Evolutionary conservation across 306 rosid genomes (phyloP).

Genomic region (Sicyos edulis): DNA sequence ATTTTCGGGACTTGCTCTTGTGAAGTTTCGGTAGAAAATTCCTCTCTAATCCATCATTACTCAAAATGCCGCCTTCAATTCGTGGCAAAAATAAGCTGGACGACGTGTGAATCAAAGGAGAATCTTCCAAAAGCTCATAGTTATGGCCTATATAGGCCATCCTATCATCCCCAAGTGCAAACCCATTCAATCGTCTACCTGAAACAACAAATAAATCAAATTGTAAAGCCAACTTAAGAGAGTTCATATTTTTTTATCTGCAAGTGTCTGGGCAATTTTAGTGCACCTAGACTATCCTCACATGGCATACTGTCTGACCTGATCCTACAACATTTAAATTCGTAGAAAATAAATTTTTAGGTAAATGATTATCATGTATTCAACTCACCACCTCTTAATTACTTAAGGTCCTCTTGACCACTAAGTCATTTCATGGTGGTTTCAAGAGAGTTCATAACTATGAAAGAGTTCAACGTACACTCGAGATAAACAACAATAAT

Average conservation of each 20-base stretch:
- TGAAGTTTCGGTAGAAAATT: conserved; percentile 40
- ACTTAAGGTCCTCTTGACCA: no score
- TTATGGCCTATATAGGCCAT: conserved; percentile 46
- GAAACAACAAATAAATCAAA: conserved; percentile 31
- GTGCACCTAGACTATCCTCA: no score
- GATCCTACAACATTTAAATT: no score
- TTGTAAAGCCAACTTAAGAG: conserved; percentile 6
- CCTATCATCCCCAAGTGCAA: conserved; percentile 54
- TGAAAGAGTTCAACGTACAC: conserved; percentile 18
- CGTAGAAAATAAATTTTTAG: no score
- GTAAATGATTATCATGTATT: no score
- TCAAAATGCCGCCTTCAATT: conserved; percentile 43
- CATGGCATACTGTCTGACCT: no score
- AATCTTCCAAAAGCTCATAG: conserved; percentile 71
- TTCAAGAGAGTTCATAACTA: background rate
- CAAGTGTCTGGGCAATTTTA: no score
- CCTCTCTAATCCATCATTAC: conserved; percentile 51
- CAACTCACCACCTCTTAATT: no score
- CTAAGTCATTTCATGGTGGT: no score
- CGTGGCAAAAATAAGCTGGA: conserved; percentile 58
- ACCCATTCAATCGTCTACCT: conserved; percentile 78
- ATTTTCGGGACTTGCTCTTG: conserved; percentile 52
- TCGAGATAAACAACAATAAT: background rate
- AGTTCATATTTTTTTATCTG: background rate
- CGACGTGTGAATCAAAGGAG: conserved; percentile 52